Base-by-base conservation (phyloP, 352 stramenopile species). In the Globisporangium cylindrosporum region DNA sequence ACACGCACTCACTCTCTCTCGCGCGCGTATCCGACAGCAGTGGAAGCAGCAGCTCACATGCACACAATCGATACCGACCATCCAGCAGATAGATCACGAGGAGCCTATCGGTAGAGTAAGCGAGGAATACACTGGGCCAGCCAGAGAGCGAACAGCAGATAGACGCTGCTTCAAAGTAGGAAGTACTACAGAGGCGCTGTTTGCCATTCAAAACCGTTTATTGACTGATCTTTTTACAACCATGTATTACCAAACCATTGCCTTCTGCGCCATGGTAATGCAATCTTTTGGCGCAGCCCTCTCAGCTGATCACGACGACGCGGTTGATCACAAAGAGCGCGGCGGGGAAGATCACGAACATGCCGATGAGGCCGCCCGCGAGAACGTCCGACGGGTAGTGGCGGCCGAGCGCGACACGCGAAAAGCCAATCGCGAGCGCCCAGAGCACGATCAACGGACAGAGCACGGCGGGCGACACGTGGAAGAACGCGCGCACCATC, bases 371-470 rank as follows among this genome's bases (percentile, higher is more conserved):
- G 12, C 79, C 73, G 1, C 88, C 88, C 2, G 79, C 80, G 3
- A 93, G 51, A 15, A 95, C 80, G 65, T 95, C 88, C 24, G 84
- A 91, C 24, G 84, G 86, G 74, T 94, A 95, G 77, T 95, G 88
- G 25, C 88, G 88, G 20, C 88, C 88, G 15, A 95, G 79, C 18
- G 88, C 88, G n/a, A 95, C 71, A 29, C 88, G 84, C 10, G 84
- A 92, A 63, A 94, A 91, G 68, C 82, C 84, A 66, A 94, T 93
- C 55, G 82, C 55, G 4, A 90, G 58, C 38, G 72, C 88, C 88
- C 88, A 95, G 14, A 88, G 18, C 18, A 85, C 43, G 32, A 75
- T 62, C 18, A 94, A 62, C 20, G 72, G 72, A 20, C 84, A 74
- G 25, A 88, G 59, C 46, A 74, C 69, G 7, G 71, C 49, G 0